Evolutionary conservation across 208 protist species (phyloP), one percentile per base, ranked within the genome.

Genomic region (Acanthamoeba sp.): DNA sequence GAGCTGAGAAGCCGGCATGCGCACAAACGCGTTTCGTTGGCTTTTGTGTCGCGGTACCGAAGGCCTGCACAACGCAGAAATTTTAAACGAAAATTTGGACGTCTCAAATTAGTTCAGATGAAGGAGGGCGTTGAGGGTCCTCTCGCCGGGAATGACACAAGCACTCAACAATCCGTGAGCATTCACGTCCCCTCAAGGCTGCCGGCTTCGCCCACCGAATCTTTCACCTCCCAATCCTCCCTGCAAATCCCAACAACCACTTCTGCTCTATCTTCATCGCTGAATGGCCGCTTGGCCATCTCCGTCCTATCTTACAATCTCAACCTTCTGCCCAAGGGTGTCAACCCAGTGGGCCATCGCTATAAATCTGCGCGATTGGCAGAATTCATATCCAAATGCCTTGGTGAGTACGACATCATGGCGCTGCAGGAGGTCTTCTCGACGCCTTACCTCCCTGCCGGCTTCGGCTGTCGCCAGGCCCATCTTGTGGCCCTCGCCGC

Each of bases 391-490:
- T 34, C n/a, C 22, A 36, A 36, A 29, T 91, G 85, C 59, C 29
- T 91, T 27, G 38, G 38, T 9, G 85, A 66, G 20, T 91, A 91
- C 36, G 85, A 91, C 85, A 27, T 91, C 10, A 71, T 91, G 50
- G 85, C 85, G 24, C 85, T 91, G 20, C 85, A 91, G 59, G 85
- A 91, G 59, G 85, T 91, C 34, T 91, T 91, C 59, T 64, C 85
- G 24, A 91, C 85, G 36, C 85, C 85, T 29, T 88, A 59, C 27
- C 42, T 91, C 38, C 48, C 48, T 16, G 48, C 38, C 22, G 85
- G 85, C 29, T 73, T 45, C 5, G 85, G 85, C 32, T 91, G 85
- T 32, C 24, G 85, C 7, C 85, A 91, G 85, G 18, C 36, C 38
- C 38, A 91, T 4, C 48, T 91, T 36, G 27, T 62, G 14, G 16